These are phyloP conservation scores for Sclerotinia spermophila DNA, from an alignment of 2,329 filamentous ascomycete genomes.

Conservation along the genomic window DNA sequence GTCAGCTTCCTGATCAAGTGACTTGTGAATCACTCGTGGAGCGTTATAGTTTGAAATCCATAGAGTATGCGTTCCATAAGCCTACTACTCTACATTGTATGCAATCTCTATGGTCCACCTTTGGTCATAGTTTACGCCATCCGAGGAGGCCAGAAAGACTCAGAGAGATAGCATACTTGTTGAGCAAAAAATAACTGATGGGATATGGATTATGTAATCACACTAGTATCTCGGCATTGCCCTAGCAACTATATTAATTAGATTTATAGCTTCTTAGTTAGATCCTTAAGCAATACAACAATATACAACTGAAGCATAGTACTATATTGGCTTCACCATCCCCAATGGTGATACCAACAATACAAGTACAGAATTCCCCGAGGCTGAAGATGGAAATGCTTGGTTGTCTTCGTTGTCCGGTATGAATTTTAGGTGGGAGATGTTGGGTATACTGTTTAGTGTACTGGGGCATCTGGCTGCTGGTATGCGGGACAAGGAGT, in stretches of 20 bases:
- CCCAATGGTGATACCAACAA: no score
- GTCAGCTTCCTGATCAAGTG: background rate
- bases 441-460: conserved; percentile 28
- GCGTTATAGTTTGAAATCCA: background rate
- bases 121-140: conserved; percentile 24
- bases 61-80: conserved; percentile 11
- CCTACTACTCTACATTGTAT: conserved; percentile 1
- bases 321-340: no score
- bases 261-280: no score
- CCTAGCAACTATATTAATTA: no score
- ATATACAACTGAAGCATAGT: no score
- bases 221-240: no score
- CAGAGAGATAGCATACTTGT: conserved; percentile 26
- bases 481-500: conserved; percentile 23
- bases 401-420: conserved; percentile 34
- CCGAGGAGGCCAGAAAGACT: conserved; percentile 27
- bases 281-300: no score
- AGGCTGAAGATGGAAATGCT: conserved; percentile 30
- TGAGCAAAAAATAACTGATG: no score
- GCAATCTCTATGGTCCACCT: conserved; percentile 30
- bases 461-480: conserved; percentile 24
- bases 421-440: conserved; percentile 35
- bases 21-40: conserved; percentile 7
- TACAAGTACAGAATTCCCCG: conserved; percentile 29
- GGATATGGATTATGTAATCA: no score